phyloP scores from a whole-genome alignment of 2,329 filamentous ascomycete species.

The Colletotrichum caudatum region DNA sequence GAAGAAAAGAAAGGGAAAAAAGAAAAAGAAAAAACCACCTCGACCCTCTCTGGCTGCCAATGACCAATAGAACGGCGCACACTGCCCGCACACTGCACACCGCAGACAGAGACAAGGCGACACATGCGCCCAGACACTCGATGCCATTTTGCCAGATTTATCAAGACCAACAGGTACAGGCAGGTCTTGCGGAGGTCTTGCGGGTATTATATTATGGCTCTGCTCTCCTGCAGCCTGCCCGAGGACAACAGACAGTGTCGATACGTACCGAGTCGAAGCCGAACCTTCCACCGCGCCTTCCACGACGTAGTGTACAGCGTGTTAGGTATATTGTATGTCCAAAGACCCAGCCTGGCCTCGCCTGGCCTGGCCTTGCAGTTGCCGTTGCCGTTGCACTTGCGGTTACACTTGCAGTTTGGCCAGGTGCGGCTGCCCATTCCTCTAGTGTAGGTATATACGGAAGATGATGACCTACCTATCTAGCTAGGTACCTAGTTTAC shows the following conservation, averaged over 20 bases:
- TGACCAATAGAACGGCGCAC: neutral
- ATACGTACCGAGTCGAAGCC: constrained; percentile 18
- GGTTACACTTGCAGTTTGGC: neutral
- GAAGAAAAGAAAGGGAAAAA: neutral
- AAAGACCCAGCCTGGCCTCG: too few relatives aligned
- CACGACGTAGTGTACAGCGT: neutral
- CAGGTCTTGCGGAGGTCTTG: neutral
- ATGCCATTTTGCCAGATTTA: constrained; percentile 4
- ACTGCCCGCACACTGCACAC: neutral
- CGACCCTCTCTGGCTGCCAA: neutral
- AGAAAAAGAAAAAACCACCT: neutral
- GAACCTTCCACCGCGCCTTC: constrained; percentile 14
- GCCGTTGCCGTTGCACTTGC: neutral
- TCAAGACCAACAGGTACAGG: neutral
- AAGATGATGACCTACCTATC: too few relatives aligned
- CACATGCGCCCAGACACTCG: neutral
- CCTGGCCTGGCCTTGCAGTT: neutral
- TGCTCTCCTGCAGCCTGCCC: neutral
- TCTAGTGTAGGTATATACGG: too few relatives aligned
- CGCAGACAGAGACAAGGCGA: neutral
- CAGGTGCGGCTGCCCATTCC: constrained; percentile 6
- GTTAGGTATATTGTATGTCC: too few relatives aligned
- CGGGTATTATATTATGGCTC: neutral
- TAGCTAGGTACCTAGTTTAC: too few relatives aligned
- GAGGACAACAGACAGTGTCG: neutral